Evolutionary conservation across 2,329 filamentous ascomycete genomes (phyloP).

Genomic region (Diatrype stigma): DNA sequence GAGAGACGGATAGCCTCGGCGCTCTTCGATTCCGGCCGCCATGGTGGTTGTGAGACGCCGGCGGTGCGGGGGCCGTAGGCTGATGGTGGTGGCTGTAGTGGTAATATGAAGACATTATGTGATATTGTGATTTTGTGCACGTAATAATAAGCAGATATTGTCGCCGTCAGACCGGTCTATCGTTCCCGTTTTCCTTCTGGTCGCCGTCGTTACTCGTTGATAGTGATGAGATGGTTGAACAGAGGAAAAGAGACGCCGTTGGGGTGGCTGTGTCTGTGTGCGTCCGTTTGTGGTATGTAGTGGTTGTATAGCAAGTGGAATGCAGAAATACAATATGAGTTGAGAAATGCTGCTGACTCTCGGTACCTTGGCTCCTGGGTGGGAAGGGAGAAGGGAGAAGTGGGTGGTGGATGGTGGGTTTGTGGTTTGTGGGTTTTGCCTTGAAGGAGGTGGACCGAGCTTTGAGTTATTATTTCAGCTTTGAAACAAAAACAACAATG

Average conservation of each 20-base stretch:
- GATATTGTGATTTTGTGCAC: constrained; percentile 8
- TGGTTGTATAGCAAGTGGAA: neutral
- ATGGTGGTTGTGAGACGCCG: constrained; percentile 70
- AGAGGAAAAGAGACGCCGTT: constrained; percentile 5
- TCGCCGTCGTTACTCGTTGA: constrained; percentile 11
- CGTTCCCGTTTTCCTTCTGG: neutral
- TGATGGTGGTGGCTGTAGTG: constrained; percentile 54
- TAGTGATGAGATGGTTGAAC: constrained; percentile 2
- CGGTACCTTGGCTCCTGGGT: neutral
- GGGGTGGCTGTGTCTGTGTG: constrained; percentile 9
- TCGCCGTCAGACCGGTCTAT: neutral
- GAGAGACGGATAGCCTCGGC: constrained; percentile 72
- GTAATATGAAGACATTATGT: constrained; percentile 61
- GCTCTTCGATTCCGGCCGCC: constrained; percentile 81
- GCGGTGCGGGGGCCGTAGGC: constrained; percentile 51
- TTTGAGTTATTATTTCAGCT: constrained; percentile 17
- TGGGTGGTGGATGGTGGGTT: neutral
- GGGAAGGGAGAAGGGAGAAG: too few relatives aligned
- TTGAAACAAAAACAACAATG: constrained; percentile 13
- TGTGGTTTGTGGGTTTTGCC: neutral
- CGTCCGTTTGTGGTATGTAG: constrained; percentile 8
- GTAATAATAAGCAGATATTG: neutral
- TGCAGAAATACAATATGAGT: constrained; percentile 14
- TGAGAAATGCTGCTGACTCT: constrained; percentile 7
- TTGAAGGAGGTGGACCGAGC: constrained; percentile 6